Evolutionary conservation across 2,329 filamentous ascomycete genomes (phyloP), one percentile per base, ranked within the genome.

Genomic region (Neurospora sp.): DNA sequence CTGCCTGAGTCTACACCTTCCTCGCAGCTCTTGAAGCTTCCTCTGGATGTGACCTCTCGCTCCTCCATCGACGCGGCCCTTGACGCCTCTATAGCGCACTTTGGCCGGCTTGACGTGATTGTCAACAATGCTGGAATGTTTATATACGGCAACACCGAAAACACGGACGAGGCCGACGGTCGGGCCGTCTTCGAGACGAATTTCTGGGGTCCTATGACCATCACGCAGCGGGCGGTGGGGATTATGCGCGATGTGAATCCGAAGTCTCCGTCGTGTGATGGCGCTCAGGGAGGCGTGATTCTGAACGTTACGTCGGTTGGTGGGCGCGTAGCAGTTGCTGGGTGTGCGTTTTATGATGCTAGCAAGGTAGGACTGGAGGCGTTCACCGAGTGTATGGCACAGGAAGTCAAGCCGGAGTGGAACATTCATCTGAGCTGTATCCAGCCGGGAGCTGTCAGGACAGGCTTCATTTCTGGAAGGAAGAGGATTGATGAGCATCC

Each of bases 231-330:
- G 17, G 76, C 77, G 36, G 62, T 79, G 66, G 70, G 74, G 39
- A 69, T 78, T 28, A 74, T 79, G 72, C 75, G 77, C n/a, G 75
- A 77, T 33, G 71, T 73, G 52, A 77, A 77, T 66, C 68, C 74
- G 1, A 46, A 46, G 41, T 23, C 41, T 46, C n/a, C 41, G 41
- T 46, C 41, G 41, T 46, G 41, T 19, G 41, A 46, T 46, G 41
- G 41, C n/a, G 41, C 41, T 23, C 74, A 74, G 66, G 85, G 86
- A 3, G 86, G 86, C 8, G 77, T 85, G 6, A 83, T 89, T 12
- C 77, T 87, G 43, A 85, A 88, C 71, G 77, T 88, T 46, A 86
- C 83, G 5, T 86, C 84, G 3, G 82, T 89, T 74, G 86, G 84
- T 4, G 82, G 82, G 0, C 79, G 77, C 68, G 70, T 76, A 8